Base-by-base conservation (phyloP, 208 protist species). In the Wallacemonas sp. region DNA sequence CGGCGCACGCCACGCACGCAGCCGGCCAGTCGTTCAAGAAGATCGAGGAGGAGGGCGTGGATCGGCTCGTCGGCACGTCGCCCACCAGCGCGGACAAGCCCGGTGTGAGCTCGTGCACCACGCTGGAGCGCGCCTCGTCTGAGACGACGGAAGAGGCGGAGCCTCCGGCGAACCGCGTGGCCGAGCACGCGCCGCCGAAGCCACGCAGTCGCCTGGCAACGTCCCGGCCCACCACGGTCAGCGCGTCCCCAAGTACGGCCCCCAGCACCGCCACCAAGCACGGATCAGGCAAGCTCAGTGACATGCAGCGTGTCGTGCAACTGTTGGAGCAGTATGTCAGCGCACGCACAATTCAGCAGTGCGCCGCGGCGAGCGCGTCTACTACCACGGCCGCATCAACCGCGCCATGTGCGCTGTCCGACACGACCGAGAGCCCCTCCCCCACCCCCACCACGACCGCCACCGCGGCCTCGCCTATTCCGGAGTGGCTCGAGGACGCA, bases 101-200 rank as follows among this genome's bases (percentile, higher is more conserved):
- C 20, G 52, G 52, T 8, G 52, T 59, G 12, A 59, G 52, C 32
- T 59, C 52, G 52, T 42, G 52, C 52, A 59, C 26, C 3, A 59
- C 52, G 14, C 32, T 44, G 0, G 52, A 59, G 20, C 14, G 16
- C 29, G 52, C 52, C 32, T 59, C 52, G 1, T 42, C 52, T 5
- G 48, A 55, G 11, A 42, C 26, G 31, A 42, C 31, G 0, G 52
- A 59, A 14, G 52, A 59, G 3, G 11, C 26, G n/a, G 52, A 25
- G 52, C 8, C 25, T 11, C 7, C 48, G 20, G 18, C 11, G 11
- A 7, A 14, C 23, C 7, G 7, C 3, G 25, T 18, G 25, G 26
- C 23, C 23, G 20, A 42, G 18, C 16, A 14, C 42, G 36, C 36
- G 36, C 42, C 11, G 11, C 18, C 42, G 11, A 48, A 48, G 42